Base-by-base conservation (phyloP, 2,329 filamentous ascomycete genomes). In the Diaporthe amygdali region DNA sequence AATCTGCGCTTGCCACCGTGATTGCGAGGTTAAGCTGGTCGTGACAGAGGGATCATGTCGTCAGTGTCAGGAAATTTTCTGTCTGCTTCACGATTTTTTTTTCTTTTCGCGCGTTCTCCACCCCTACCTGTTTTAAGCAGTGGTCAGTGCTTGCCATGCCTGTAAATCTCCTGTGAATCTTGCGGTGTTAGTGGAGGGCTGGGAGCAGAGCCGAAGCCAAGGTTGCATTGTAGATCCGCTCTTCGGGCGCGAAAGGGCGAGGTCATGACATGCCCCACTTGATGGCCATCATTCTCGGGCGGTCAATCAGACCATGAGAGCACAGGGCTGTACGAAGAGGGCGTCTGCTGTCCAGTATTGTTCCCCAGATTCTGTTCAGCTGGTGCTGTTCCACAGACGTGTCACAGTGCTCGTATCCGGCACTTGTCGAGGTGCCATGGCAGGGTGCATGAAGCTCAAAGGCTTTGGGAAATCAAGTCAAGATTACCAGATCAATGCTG, bases 211-310 rank as follows among this genome's bases (percentile, higher is more conserved):
- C 67, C 37, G 49, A 44, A 64, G 15, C n/a, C 44, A 67, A 66
- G 61, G 68, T 67, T 67, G 68, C 68, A 67, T 66, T 25, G 61
- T 25, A 52, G 68, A 66, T 56, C 68, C 61, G 61, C 68, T 68
- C 52, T n/a, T 68, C 44, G 22, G 37, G 68, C 41, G 52, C 52
- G 66, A 68, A 47, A 47, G 52, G 27, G 22, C 56, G 47, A 41
- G 51, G 66, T 70, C 68, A 70, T 56, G 59, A 70, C 61, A 70
- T 67, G 39, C 51, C 68, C 41, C 68, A 70, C 68, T 30, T 39
- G 41, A 39, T 9, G 30, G 8, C 44, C 59, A 66, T 55, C 68
- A 70, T 56, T 8, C 37, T 70, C 61, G 54, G 59, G 46, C 52
- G 39, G 61, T 46, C 37, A 52, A 59, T 70, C 68, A 70, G 68